Base-by-base conservation (phyloP, 1,139 yeast genomes). In the Suhomyces taliae region DNA sequence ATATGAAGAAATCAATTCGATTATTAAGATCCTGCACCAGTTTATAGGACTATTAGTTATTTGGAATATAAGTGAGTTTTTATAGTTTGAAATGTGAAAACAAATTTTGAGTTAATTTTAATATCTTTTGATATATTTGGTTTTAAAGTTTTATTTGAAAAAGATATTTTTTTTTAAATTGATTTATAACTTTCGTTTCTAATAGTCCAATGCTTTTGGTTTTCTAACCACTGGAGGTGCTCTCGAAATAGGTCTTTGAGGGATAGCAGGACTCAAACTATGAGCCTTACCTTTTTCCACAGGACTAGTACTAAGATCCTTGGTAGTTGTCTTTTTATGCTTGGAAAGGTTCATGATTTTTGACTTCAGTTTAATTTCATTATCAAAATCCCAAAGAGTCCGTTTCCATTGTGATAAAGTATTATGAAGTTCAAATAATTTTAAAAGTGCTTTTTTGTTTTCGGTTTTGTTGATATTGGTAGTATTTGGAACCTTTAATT, bases 291-390 rank as follows among this genome's bases (percentile, higher is more conserved):
- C 19, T 12, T 40, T 34, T 26, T 33, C 31, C 11, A 40, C 41
- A 8, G 46, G 50, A 45, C 39, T 48, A 33, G 40, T 41, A 27
- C 42, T 43, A 27, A 36, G 44, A 7, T 39, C 41, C 33, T 40
- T 41, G 10, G 52, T 39, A 14, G 32, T 36, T 4, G 49, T 47
- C 51, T 66, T 69, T 46, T 70, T 70, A 53, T 70, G 74, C 54
- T 69, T 69, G 15, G 69, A 59, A 41, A 70, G 59, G 38, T 61
- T 62, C 74, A 68, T 70, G 45, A 71, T 67, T 27, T 64, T 59
- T 37, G 61, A 56, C 45, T 69, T 70, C 51, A 61, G 58, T 52
- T 63, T 69, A 41, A 58, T 55, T 43, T 69, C 73, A 42, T 62
- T 62, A 49, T 72, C 71, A 54, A 62, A 70, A 48, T 61, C 67